Conservation (phyloP, 1,139 yeast species). For the Geotrichum histeridarum region DNA sequence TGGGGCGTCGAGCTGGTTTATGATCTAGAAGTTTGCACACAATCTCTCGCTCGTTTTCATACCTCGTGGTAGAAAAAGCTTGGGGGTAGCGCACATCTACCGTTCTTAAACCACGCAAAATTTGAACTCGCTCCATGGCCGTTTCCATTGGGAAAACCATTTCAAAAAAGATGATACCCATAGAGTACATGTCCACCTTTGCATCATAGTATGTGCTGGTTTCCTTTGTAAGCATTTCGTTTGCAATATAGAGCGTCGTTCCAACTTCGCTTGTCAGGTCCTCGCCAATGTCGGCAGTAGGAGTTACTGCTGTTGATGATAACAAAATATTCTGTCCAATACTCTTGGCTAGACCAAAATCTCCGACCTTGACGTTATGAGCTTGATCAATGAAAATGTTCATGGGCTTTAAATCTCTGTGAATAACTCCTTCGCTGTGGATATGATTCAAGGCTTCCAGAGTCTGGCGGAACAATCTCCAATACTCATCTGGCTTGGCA, state of each 20-base stretch:
- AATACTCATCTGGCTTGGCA: conserved; percentile 68
- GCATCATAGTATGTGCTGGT: conserved; percentile 54
- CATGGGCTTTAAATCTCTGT: conserved; percentile 91
- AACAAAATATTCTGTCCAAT: conserved; percentile 51
- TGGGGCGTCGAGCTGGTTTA: conserved; percentile 70
- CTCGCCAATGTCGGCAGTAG: conserved; percentile 41
- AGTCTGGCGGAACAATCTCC: conserved; percentile 84
- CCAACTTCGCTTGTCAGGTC: conserved; percentile 91
- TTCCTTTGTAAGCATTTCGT: conserved; percentile 58
- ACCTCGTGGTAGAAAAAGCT: conserved; percentile 51
- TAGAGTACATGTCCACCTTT: conserved; percentile 91
- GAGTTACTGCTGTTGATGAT: conserved; percentile 22
- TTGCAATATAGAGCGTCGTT: conserved; percentile 87
- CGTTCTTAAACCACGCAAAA: conserved; percentile 57
- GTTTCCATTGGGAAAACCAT: conserved; percentile 82
- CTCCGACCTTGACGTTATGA: conserved; percentile 89
- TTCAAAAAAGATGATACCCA: conserved; percentile 91
- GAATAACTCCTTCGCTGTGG: conserved; percentile 90
- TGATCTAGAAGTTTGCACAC: conserved; percentile 66
- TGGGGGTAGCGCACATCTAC: conserved; percentile 59
- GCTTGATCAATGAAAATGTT: conserved; percentile 91
- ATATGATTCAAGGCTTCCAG: conserved; percentile 88
- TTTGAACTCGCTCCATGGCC: conserved; percentile 85
- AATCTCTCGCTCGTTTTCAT: conserved; percentile 57
- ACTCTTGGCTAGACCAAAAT: conserved; percentile 85